Base-by-base conservation (phyloP, 2,329 filamentous ascomycete species). In the Fusarium newnesense region DNA sequence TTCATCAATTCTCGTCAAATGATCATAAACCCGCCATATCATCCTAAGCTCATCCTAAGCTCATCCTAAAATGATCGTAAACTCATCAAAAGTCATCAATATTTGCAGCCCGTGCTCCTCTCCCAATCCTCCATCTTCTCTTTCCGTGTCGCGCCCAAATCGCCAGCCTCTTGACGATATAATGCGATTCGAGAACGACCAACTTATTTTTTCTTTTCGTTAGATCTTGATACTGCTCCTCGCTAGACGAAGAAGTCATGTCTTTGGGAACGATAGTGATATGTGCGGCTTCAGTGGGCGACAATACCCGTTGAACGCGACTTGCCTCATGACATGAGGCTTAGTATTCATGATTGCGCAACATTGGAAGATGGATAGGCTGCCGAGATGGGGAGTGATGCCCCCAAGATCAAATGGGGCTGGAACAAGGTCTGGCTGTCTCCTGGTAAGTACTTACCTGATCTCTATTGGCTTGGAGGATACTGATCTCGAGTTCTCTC, bases 271-370 rank as follows among this genome's bases (percentile, higher is more conserved):
- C 24, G 43, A 26, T 19, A 0, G 1, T 13, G 7, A 28, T 3
- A 26, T 2, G 0, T 9, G 11, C 10, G 8, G 1, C 4, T 36
- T 36, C 11, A 13, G 21, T 9, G 21, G 9, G 15, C 5, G 16
- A 36, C 8, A 7, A 26, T 19, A 32, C 30, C 7, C 0, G 0
- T 19, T 5, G 1, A 19, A 5, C 2, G 47, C 8, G 11, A 52
- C n/a, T 15, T 52, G 0, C 3, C 15, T 36, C 2, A 52, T 21
- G 4, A 6, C n/a, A 34, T 11, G 6, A 24, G 2, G 2, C 0
- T 7, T 10, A 24, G 30, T 2, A 0, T 18, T 21, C 15, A 3
- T n/a, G 8, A 19, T 4, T 18, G 16, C 18, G 2, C 11, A 4
- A 8, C 11, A 24, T 18, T 3, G 0, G 11, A 24, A 24, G 24